A percentile compares a stretch with the other conserved stretches of the same genome.
Evolutionary conservation across 1,284 basidiomycete genomes (phyloP).

Genomic region (Papiliotrema terrestris): DNA sequence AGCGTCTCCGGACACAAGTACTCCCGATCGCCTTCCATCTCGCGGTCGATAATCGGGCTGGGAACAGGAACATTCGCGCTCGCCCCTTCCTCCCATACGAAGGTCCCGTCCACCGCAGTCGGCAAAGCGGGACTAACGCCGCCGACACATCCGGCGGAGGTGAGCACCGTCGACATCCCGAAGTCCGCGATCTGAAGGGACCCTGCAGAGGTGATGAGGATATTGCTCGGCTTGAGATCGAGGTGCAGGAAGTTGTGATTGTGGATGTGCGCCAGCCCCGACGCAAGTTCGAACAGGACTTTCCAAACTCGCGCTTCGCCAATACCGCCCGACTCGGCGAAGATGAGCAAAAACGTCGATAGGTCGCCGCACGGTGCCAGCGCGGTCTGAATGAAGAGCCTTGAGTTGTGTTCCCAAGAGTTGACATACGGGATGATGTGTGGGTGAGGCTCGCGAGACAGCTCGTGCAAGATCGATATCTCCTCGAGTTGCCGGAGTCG

Average conservation of each 20-base stretch:
- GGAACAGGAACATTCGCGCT: constrained; percentile 16
- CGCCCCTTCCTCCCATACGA: constrained; percentile 31
- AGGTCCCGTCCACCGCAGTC: constrained; percentile 25
- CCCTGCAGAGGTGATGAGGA: constrained; percentile 83
- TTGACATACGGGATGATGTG: constrained; percentile 84
- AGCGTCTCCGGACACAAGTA: constrained; percentile 95
- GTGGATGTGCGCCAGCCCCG: constrained; percentile 86
- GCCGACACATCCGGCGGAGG: constrained; percentile 41
- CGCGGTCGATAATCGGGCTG: constrained; percentile 38
- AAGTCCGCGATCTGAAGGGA: constrained; percentile 96
- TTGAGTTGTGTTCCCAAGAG: constrained; percentile 91
- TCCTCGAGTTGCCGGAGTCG: constrained; percentile 84
- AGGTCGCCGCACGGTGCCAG: constrained; percentile 90
- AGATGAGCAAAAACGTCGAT: constrained; percentile 80
- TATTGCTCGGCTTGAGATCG: constrained; percentile 94
- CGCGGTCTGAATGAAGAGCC: constrained; percentile 86
- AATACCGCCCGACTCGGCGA: constrained; percentile 74
- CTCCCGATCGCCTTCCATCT: constrained; percentile 87
- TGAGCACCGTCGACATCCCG: constrained; percentile 66
- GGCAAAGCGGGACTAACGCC: constrained; percentile 53
- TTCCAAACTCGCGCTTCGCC: constrained; percentile 98
- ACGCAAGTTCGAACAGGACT: constrained; percentile 72
- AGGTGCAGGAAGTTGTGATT: constrained; percentile 82
- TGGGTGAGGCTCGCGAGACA: constrained; percentile 60
- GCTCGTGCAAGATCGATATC: constrained; percentile 79